Percentiles rank a stretch among this genome's conserved stretches.
These are phyloP conservation scores for Zymoseptoria pseudotritici DNA, from an alignment of 2,329 filamentous ascomycete species.

Conservation along the genomic window DNA sequence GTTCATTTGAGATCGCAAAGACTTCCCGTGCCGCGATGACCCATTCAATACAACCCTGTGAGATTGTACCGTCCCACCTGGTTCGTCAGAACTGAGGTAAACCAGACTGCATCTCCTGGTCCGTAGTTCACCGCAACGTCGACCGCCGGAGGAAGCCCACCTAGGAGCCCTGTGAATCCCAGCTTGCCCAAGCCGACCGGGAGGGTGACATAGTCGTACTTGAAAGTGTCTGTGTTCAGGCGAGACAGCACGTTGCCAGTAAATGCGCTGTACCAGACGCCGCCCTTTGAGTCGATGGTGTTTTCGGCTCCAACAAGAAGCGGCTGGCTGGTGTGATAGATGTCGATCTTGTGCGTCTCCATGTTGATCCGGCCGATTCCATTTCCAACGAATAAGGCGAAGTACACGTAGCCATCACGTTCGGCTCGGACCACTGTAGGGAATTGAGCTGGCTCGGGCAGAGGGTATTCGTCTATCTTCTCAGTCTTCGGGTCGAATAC, in stretches of 20 bases:
- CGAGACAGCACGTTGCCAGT: conserved; percentile 9
- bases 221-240: conserved; percentile 11
- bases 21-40: background rate
- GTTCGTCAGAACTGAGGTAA: conserved; percentile 9
- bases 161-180: conserved; percentile 3
- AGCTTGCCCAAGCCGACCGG: conserved; percentile 2
- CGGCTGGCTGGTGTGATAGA: conserved; percentile 13
- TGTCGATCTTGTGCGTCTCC: conserved; percentile 13
- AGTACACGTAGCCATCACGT: conserved; percentile 17
- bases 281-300: conserved; percentile 15
- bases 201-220: conserved; percentile 11
- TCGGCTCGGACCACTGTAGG: conserved; percentile 19
- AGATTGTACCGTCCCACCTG: conserved; percentile 11
- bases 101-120: conserved; percentile 15
- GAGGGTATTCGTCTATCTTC: conserved; percentile 11
- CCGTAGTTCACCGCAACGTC: conserved; percentile 18
- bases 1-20: background rate
- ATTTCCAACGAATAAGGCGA: conserved; percentile 16
- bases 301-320: conserved; percentile 14
- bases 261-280: conserved; percentile 16
- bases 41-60: background rate
- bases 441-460: conserved; percentile 12
- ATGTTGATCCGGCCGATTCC: conserved; percentile 18
- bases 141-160: conserved; percentile 12
- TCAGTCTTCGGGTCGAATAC: conserved; percentile 14